These are phyloP conservation scores for Funneliformis geosporum DNA, from an alignment of 192 early-diverging fungal species.

Conservation along the genomic window DNA sequence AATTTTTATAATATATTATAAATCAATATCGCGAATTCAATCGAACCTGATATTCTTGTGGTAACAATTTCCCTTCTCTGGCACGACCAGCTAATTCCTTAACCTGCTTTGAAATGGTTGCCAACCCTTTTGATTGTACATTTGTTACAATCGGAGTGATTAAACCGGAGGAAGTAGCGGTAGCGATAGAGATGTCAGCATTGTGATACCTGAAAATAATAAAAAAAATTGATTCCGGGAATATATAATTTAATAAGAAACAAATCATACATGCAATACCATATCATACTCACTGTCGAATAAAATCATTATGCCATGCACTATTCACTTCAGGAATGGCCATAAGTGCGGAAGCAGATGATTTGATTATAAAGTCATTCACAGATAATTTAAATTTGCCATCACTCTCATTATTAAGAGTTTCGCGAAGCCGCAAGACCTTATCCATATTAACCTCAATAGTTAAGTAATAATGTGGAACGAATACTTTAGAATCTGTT, in stretches of 20 bases:
- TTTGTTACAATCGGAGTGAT: conserved; percentile 91
- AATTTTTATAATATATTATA: not conserved
- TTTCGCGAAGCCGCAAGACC: conserved; percentile 81
- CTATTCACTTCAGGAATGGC: conserved; percentile 95
- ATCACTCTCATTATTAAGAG: conserved; percentile 79
- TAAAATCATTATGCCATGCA: conserved; percentile 79
- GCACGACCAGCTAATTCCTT: conserved; percentile 84
- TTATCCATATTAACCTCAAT: conserved; percentile 89
- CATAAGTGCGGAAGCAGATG: conserved; percentile 82
- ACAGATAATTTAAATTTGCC: conserved; percentile 96
- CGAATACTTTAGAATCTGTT: conserved; percentile 71
- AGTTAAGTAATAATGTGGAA: conserved; percentile 86
- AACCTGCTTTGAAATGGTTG: conserved; percentile 81
- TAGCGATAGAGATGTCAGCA: conserved; percentile 94
- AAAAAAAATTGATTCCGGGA: not conserved
- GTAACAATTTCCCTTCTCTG: conserved; percentile 84
- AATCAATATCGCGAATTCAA: not conserved
- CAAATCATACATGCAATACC: conserved; percentile 1
- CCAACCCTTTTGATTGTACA: conserved; percentile 85
- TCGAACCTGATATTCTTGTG: conserved; percentile 90
- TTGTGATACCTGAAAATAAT: conserved; percentile 66
- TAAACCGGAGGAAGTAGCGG: conserved; percentile 89
- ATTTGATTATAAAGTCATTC: conserved; percentile 99
- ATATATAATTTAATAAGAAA: not conserved
- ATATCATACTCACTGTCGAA: conserved; percentile 74